phyloP scores from a whole-genome alignment of 2,329 filamentous ascomycete genomes.

The Bisporella sp. region DNA sequence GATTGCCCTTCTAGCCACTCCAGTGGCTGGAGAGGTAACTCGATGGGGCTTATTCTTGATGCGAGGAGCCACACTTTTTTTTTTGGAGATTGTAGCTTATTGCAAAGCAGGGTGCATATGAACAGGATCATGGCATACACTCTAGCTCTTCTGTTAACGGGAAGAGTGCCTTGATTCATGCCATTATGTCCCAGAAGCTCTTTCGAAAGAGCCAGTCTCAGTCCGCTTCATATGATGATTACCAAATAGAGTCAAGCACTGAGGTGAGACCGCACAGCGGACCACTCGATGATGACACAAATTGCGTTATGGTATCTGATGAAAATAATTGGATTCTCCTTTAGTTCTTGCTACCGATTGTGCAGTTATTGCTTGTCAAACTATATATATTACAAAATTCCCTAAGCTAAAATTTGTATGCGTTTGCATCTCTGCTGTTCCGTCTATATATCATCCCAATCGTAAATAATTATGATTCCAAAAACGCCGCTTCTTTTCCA shows the following conservation, averaged over 20 bases:
- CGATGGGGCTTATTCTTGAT: constrained; percentile 99
- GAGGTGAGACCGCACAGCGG: constrained; percentile 47
- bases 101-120: constrained; percentile 37
- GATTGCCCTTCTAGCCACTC: constrained; percentile 61
- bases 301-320: constrained; percentile 45
- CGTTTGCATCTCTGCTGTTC: too few species aligned
- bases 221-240: constrained; percentile 72
- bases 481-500: too few species aligned
- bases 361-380: too few species aligned
- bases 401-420: too few species aligned
- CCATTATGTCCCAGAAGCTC: constrained; percentile 42
- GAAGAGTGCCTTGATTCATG: constrained; percentile 25
- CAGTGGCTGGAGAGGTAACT: constrained; percentile 64
- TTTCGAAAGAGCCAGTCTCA: constrained; percentile 63
- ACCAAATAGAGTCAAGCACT: constrained; percentile 99
- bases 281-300: constrained; percentile 37
- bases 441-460: too few species aligned
- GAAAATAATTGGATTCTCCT: constrained; percentile 21
- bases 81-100: constrained; percentile 47
- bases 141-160: constrained; percentile 27
- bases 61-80: constrained; percentile 65
- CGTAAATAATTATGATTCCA: too few species aligned
- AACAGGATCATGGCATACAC: constrained; percentile 14
- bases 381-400: too few species aligned
- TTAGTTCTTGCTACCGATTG: constrained; percentile 6